Evolutionary conservation across 2,329 filamentous ascomycete species (phyloP), one percentile per base, ranked within the genome.

Genomic region (Aspergillus ochraceoroseus): DNA sequence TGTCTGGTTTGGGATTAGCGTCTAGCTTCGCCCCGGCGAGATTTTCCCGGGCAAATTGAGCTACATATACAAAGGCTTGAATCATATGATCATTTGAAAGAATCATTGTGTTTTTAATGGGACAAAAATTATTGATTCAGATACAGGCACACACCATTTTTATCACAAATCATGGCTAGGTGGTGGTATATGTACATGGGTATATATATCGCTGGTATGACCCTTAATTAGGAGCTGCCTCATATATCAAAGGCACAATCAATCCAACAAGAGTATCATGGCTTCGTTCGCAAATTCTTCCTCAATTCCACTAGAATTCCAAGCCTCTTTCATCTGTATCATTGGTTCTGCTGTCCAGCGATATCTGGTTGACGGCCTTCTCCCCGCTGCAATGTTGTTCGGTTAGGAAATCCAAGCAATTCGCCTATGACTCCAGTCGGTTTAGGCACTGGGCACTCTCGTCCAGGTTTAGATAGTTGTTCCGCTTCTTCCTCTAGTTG

Each of bases 361-460:
- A 17, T 31, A 38, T 43, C 34, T 12, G 25, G 17, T 30, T 33
- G 33, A 35, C 15, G 44, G 23, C 50, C 41, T 33, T 38, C 47
- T 26, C 28, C 45, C 38, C 44, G 39, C 31, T 47, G 42, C n/a
- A n/a, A 18, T 39, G 43, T 29, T 48, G 47, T 49, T 33, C 48
- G 52, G 53, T 57, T 70, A 52, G 74, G 75, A 59, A 90, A 84
- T 0, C 86, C 87, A 47, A 92, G 66, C 53, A 90, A 71, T 58
- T 85, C 77, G 8, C 85, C 86, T 31, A 94, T 67, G 22, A 88
- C 67, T 2, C 88, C 89, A 20, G 80, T 75, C 0, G 92, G 90
- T 66, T 95, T 95, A 4, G 92, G 92, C 8, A 98, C 81, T 0
- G 92, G 92, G 60, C 92, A 98, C 61, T 94, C 87, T 56, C 87